These are phyloP conservation scores for Pleoardoris graminearum DNA, from an alignment of 2,329 filamentous ascomycete genomes.

Conservation along the genomic window DNA sequence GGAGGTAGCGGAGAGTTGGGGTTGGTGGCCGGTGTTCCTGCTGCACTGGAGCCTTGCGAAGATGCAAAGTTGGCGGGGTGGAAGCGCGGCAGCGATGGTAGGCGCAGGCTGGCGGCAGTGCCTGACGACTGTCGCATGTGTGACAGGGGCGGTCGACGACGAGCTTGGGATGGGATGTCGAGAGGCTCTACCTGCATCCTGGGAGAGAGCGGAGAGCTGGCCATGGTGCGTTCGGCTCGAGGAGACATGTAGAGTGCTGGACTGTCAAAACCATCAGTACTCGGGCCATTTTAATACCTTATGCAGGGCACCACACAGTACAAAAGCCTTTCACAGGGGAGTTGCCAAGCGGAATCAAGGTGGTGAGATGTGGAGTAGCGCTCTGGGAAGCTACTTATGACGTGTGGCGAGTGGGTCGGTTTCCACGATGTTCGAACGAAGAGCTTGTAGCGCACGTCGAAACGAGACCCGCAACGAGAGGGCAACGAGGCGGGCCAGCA, in stretches of 20 bases:
- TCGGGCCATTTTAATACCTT: not conserved
- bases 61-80: slow-evolving; percentile 57
- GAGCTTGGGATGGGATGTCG: slow-evolving; percentile 40
- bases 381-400: no score
- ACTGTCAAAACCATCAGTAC: slow-evolving; percentile 1
- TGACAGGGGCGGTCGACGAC: slow-evolving; percentile 34
- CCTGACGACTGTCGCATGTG: slow-evolving; percentile 41
- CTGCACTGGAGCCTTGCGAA: slow-evolving; percentile 43
- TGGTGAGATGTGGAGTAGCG: no score
- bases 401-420: slow-evolving; percentile 25
- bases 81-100: slow-evolving; percentile 56
- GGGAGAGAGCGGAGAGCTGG: slow-evolving; percentile 41
- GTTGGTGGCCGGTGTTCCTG: slow-evolving; percentile 43
- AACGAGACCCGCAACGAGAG: not conserved
- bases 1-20: slow-evolving; percentile 49
- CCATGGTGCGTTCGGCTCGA: slow-evolving; percentile 37
- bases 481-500: slow-evolving; percentile 19
- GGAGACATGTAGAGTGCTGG: slow-evolving; percentile 29
- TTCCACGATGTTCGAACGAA: not conserved
- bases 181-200: slow-evolving; percentile 43
- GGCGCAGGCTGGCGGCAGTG: slow-evolving; percentile 45
- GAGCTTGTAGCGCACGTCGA: not conserved
- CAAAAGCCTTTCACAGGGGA: no score
- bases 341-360: no score
- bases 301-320: slow-evolving; percentile 4